Base-by-base conservation (phyloP, 1,284 basidiomycete species). In the Ustanciosporium gigantosporum region DNA sequence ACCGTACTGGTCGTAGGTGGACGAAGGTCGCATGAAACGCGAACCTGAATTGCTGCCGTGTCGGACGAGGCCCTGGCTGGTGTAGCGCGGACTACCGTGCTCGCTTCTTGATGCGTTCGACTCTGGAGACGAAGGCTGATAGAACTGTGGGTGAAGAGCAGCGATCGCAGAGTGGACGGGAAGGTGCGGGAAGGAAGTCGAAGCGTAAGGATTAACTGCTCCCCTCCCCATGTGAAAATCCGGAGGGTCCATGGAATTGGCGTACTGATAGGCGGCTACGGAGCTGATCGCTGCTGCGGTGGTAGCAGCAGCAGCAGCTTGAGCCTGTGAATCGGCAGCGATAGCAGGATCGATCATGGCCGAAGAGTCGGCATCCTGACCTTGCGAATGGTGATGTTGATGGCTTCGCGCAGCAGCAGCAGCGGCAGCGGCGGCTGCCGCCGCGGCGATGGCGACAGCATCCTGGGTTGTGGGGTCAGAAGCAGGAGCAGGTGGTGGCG, bases 181-280 rank as follows among this genome's bases (percentile, higher is more conserved):
- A 43, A 46, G 23, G n/a, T 27, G 51, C 45, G 56, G 46, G 51
- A 56, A 62, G 59, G 59, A 44, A 62, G 59, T 40, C 59, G 59
- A 62, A 62, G 59, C 59, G 59, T 62, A 62, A 36, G 59, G 47
- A 34, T 62, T 62, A 62, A 44, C 34, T 62, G 59, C 59, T 62
- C 59, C 59, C 59, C 59, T 62, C 59, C 59, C 59, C 48, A 52
- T 62, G 37, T 62, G 59, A 62, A 62, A 62, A 62, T 62, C 59
- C 59, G 59, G 59, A 19, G 53, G 49, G 37, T 64, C 60, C 60
- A 64, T 64, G 15, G 53, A 46, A 35, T 57, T 57, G 31, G 53
- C 53, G 21, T 64, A 64, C 19, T 58, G 53, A 24, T 64, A 64
- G 9, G 60, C 60, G 8, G 60, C 60, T 5, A 62, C 59, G 5